These are phyloP conservation scores for Anacardium occidentale DNA, from an alignment of 345 rosid genomes.

Conservation along the genomic window DNA sequence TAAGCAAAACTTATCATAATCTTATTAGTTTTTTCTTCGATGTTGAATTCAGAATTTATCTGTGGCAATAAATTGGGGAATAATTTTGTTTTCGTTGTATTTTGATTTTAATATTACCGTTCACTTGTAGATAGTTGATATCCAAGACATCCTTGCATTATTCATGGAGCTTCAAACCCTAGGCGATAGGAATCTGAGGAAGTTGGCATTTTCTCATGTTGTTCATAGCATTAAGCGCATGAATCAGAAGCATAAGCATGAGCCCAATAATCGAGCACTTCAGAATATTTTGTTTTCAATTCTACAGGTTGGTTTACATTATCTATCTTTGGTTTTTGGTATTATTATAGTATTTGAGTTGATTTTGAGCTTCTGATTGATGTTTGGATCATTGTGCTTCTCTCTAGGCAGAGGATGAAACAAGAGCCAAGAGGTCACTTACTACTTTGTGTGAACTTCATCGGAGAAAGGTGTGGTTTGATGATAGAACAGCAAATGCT, in stretches of 20 bases:
- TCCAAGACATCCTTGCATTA: slow-evolving; percentile 61
- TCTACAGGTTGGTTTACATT: slow-evolving; percentile 51
- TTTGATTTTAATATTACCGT: slow-evolving; percentile 15
- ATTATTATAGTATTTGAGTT: background rate
- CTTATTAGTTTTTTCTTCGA: background rate
- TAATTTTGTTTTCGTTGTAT: background rate
- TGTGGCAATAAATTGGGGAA: background rate
- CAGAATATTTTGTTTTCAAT: slow-evolving; percentile 70
- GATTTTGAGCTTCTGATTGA: background rate
- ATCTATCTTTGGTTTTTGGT: background rate
- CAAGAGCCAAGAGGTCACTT: slow-evolving; percentile 72
- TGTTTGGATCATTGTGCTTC: slow-evolving; percentile 11
- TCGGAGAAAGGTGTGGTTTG: slow-evolving; percentile 80
- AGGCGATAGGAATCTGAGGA: slow-evolving; percentile 68
- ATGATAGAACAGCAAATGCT: slow-evolving; percentile 88
- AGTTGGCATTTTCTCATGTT: slow-evolving; percentile 78
- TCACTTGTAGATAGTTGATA: slow-evolving; percentile 58
- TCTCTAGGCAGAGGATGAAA: slow-evolving; percentile 75
- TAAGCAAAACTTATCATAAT: background rate
- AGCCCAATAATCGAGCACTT: slow-evolving; percentile 65
- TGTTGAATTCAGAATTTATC: background rate
- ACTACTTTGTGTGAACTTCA: slow-evolving; percentile 73
- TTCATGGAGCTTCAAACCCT: slow-evolving; percentile 84
- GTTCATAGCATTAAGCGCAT: slow-evolving; percentile 71
- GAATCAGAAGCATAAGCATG: slow-evolving; percentile 76